Percentiles rank a stretch among this genome's conserved stretches.
phyloP scores from a whole-genome alignment of 2,329 filamentous ascomycete genomes.

The Talaromyces sp. region DNA sequence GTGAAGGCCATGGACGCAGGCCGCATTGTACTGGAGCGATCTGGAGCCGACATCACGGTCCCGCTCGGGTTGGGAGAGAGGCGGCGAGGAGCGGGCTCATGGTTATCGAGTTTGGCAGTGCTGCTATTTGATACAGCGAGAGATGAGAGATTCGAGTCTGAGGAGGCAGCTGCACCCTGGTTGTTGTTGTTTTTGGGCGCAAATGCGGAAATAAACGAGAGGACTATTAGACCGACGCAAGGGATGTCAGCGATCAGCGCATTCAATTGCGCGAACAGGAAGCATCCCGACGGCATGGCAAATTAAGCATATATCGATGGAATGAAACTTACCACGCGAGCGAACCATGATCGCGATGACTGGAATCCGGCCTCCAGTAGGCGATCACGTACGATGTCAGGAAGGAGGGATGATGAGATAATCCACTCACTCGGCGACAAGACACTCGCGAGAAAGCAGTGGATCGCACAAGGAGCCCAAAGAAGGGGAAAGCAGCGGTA shows the following conservation, averaged over 20 bases:
- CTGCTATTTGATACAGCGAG: conserved; percentile 18
- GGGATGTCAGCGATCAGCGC: conserved; percentile 84
- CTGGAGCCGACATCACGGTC: conserved; percentile 19
- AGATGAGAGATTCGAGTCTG: conserved; percentile 18
- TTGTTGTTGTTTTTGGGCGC: conserved; percentile 30
- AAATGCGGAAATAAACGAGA: conserved; percentile 74
- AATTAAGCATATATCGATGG: not conserved
- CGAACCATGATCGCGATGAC: conserved; percentile 25
- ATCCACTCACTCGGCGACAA: not conserved
- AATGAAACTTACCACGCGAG: conserved; percentile 30
- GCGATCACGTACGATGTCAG: not conserved
- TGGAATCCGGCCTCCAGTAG: not conserved
- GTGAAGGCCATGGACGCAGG: conserved; percentile 82
- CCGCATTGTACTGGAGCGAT: conserved; percentile 52
- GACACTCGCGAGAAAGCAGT: not conserved
- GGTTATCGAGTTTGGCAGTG: conserved; percentile 6
- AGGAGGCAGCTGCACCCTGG: conserved; percentile 27
- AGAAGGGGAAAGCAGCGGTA: not conserved
- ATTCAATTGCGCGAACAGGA: conserved; percentile 2
- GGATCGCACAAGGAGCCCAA: not conserved
- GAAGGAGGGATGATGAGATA: not conserved
- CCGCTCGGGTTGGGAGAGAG: conserved; percentile 3
- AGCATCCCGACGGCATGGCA: conserved; percentile 42
- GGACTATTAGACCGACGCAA: conserved; percentile 65
- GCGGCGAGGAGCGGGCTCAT: not conserved